phyloP scores from a whole-genome alignment of 2,329 filamentous ascomycete species.

The Meredithiella fracta region DNA sequence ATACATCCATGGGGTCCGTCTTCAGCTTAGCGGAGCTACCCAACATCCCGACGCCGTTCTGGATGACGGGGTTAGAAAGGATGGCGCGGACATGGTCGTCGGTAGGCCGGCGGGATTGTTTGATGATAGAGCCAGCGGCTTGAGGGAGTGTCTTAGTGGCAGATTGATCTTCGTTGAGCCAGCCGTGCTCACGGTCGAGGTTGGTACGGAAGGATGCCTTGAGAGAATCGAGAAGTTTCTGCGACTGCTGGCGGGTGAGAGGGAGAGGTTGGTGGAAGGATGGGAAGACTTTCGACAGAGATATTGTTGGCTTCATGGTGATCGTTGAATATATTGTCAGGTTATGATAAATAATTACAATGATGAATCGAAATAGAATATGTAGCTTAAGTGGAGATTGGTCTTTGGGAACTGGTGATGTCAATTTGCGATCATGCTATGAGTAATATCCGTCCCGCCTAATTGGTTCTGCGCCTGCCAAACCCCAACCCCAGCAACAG shows the following conservation, averaged over 20 bases:
- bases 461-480: not conserved
- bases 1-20: slow-evolving; percentile 35
- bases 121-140: slow-evolving; percentile 7
- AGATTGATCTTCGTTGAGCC: slow-evolving; percentile 20
- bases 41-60: slow-evolving; percentile 20
- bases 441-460: not conserved
- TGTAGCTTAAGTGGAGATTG: no score
- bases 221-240: slow-evolving; percentile 38
- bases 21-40: slow-evolving; percentile 16
- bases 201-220: slow-evolving; percentile 41
- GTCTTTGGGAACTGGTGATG: not conserved
- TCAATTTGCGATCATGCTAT: not conserved
- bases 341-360: no score
- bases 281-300: slow-evolving; percentile 22
- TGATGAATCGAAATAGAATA: not conserved
- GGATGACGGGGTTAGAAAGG: slow-evolving; percentile 40
- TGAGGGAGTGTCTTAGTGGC: not conserved
- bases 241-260: slow-evolving; percentile 33
- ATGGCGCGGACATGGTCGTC: slow-evolving; percentile 39
- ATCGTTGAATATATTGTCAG: not conserved
- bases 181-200: slow-evolving; percentile 41
- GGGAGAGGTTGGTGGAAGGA: slow-evolving; percentile 36
- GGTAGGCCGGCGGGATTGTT: slow-evolving; percentile 22
- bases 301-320: slow-evolving; percentile 9
- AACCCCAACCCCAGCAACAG: not conserved